Percentiles rank a stretch among this genome's conserved stretches.
Conservation (phyloP, 129 eudicot species). For the Escallonia rubra region DNA sequence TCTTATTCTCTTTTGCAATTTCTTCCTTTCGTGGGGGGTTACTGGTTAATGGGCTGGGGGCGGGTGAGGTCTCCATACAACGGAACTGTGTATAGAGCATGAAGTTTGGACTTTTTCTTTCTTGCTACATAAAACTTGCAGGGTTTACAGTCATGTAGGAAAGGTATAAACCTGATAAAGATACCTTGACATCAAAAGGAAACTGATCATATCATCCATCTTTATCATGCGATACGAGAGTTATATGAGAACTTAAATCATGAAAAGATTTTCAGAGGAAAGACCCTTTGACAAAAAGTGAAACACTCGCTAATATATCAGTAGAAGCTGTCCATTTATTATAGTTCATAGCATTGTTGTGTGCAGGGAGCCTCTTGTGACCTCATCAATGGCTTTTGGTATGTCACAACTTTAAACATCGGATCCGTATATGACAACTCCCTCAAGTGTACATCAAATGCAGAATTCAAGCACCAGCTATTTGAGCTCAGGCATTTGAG, state of each 20-base stretch:
- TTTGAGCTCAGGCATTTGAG: conserved; percentile 28
- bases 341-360: background rate
- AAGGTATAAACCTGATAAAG: no score
- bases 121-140: no score
- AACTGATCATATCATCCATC: no score
- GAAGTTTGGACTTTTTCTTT: no score
- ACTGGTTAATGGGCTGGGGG: background rate
- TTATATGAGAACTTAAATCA: no score
- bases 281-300: background rate
- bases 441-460: conserved; percentile 24
- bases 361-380: conserved; percentile 54
- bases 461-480: conserved; percentile 22
- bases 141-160: no score
- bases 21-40: background rate
- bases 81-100: no score
- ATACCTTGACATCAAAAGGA: no score
- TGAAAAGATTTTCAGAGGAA: no score
- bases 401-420: conserved; percentile 27
- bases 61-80: no score
- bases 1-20: background rate
- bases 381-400: conserved; percentile 38
- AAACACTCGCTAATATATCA: background rate
- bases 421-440: conserved; percentile 43
- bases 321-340: background rate
- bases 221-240: no score